Base-by-base conservation (phyloP, 108 stramenopile species). In the Licmophora abbreviata region DNA sequence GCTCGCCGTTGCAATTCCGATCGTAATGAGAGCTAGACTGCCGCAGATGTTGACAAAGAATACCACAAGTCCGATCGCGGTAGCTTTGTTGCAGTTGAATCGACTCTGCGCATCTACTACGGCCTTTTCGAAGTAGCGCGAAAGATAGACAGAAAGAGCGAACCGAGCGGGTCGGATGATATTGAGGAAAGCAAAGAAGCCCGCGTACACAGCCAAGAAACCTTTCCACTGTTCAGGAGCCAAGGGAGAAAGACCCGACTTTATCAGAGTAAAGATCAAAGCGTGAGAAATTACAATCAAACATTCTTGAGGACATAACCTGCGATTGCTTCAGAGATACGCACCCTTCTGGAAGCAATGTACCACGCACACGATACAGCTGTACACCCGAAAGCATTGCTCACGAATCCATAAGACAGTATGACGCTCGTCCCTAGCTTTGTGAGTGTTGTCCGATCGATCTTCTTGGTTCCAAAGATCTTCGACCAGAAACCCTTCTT, bases 401-500 rank as follows among this genome's bases (percentile, higher is more conserved):
- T 78, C 23, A 95, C 92, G 55, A 83, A 90, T 38, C 92, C 92
- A 66, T 95, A 95, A 23, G 85, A 80, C 32, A 95, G 56, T 1
- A 89, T 33, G 1, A 81, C 84, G 18, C 20, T 15, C 15, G 38
- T 40, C 38, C 38, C 23, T n/a, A n/a, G n/a, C n/a, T n/a, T n/a
- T n/a, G n/a, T n/a, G n/a, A n/a, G n/a, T n/a, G n/a, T n/a, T n/a
- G n/a, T n/a, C n/a, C n/a, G n/a, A n/a, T n/a, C n/a, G n/a, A n/a
- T n/a, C n/a, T n/a, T n/a, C n/a, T n/a, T n/a, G n/a, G n/a, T n/a
- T n/a, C n/a, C n/a, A n/a, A n/a, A n/a, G n/a, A n/a, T n/a, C n/a
- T n/a, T n/a, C n/a, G n/a, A n/a, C n/a, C n/a, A n/a, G n/a, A n/a
- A n/a, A n/a, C n/a, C n/a, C n/a, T n/a, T n/a, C n/a, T n/a, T n/a